Conservation (phyloP, 371 early-diverging fungal genomes). For the Mucor sp. region DNA sequence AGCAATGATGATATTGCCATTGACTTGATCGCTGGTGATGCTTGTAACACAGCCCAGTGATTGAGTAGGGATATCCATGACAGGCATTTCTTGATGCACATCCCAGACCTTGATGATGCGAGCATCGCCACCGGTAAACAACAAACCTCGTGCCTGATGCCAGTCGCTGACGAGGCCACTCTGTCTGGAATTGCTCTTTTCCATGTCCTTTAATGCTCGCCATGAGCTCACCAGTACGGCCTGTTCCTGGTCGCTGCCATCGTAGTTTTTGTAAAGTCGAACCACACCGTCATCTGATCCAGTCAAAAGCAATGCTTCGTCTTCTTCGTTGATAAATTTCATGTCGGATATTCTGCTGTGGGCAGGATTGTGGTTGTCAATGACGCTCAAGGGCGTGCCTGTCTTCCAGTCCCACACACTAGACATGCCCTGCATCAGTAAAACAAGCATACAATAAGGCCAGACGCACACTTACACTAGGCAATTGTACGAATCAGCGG, state of each 20-base stretch:
- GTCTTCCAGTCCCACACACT: conserved; percentile 84
- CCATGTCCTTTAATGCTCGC: conserved; percentile 75
- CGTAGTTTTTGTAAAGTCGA: conserved; percentile 75
- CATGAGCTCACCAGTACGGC: conserved; percentile 73
- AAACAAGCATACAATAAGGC: background rate
- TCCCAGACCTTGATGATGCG: conserved; percentile 83
- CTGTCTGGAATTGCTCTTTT: conserved; percentile 56
- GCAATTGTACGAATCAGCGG: conserved; percentile 68
- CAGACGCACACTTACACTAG: conserved; percentile 30
- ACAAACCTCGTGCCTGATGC: conserved; percentile 74
- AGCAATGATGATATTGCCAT: conserved; percentile 72
- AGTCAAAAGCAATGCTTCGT: conserved; percentile 77
- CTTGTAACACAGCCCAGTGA: conserved; percentile 68
- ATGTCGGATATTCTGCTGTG: conserved; percentile 75
- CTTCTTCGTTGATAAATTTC: conserved; percentile 91
- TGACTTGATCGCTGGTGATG: conserved; percentile 68
- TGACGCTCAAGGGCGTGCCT: conserved; percentile 60
- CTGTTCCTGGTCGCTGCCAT: conserved; percentile 57
- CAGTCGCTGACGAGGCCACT: conserved; percentile 76
- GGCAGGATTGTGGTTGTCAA: conserved; percentile 69
- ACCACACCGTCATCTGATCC: conserved; percentile 87
- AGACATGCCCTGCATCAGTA: background rate
- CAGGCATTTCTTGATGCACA: conserved; percentile 74
- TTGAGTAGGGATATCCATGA: conserved; percentile 74
- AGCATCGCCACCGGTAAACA: conserved; percentile 78